Base-by-base conservation (phyloP, 306 rosid genomes). In the Canavalia ensiformis region DNA sequence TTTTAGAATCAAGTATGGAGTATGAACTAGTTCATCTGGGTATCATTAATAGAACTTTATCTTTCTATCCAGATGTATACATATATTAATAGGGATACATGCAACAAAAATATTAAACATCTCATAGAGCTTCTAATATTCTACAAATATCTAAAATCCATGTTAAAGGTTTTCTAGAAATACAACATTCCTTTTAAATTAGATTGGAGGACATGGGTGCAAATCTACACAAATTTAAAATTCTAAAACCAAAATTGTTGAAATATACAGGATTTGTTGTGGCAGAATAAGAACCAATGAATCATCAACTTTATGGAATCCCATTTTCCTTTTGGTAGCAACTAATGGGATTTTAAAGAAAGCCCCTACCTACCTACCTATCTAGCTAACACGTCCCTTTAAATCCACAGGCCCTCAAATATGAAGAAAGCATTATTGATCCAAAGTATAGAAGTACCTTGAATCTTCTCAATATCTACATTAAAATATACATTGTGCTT, bases 281-380 rank as follows among this genome's bases (percentile, higher is more conserved):
- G 79, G 82, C 52, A 74, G 76, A 86, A 68, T 55, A 79, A 74
- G 72, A 75, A 62, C 79, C 77, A 78, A 69, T 70, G 57, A 72
- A 78, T 4, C 77, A 56, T 83, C 56, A 75, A 70, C 73, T 79
- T 76, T 55, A 46, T 62, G 64, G 75, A 82, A 81, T 74, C 82
- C 34, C 57, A 56, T 51, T 86, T 77, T 68, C 46, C 64, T 51
- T 59, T 69, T 76, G 59, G 63, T 33, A 69, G 56, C 57, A 70
- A 25, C 63, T 46, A 62, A 74, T 75, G 68, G 63, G 80, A 75
- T 51, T 67, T 31, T 33, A 59, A 79, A 79, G 84, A 82, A 72
- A 71, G 74, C 70, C 75, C 63, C 81, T 28, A 76, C 49, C 82
- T 55, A 79, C 9, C 72, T 55, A 79, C 9, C 72, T 10, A 60